Evolutionary conservation across 208 protist genomes (phyloP).

Genomic region (Leishmania braziliensis): DNA sequence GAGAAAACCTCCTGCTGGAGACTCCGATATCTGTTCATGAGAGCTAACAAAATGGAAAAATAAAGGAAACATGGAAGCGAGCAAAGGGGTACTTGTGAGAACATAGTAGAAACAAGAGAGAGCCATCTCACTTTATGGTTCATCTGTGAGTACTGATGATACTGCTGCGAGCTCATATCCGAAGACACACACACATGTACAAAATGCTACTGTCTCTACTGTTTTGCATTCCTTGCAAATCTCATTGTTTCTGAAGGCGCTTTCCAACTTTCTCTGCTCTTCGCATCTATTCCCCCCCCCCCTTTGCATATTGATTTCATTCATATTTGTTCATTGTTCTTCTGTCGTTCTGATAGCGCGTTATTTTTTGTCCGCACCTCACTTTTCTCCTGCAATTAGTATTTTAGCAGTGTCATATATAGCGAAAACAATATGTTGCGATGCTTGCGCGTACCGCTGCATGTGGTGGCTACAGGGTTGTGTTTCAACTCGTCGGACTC

Average conservation of each 20-base stretch:
- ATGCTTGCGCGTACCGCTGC: conserved; percentile 12
- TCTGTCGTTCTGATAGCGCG: background rate
- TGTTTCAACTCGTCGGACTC: conserved; percentile 9
- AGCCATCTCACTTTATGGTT: background rate
- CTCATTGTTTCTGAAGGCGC: background rate
- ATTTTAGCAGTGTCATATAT: background rate
- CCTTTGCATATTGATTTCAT: background rate
- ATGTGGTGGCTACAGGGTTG: conserved; percentile 8
- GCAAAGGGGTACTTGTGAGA: background rate
- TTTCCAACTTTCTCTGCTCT: background rate
- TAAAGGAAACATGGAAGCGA: background rate
- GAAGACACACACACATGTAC: background rate
- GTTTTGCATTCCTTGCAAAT: too few species aligned
- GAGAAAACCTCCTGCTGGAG: background rate
- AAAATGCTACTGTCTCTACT: background rate
- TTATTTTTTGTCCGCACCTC: background rate
- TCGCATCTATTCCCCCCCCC: background rate
- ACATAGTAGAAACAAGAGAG: background rate
- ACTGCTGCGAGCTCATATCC: background rate
- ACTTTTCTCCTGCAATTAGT: background rate
- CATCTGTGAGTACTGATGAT: background rate
- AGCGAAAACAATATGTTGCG: conserved; percentile 16
- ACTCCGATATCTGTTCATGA: background rate
- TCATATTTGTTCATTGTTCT: background rate
- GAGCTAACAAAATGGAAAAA: background rate